phyloP scores from a whole-genome alignment of 495 filamentous ascomycete genomes.

The Penicillium salamii region DNA sequence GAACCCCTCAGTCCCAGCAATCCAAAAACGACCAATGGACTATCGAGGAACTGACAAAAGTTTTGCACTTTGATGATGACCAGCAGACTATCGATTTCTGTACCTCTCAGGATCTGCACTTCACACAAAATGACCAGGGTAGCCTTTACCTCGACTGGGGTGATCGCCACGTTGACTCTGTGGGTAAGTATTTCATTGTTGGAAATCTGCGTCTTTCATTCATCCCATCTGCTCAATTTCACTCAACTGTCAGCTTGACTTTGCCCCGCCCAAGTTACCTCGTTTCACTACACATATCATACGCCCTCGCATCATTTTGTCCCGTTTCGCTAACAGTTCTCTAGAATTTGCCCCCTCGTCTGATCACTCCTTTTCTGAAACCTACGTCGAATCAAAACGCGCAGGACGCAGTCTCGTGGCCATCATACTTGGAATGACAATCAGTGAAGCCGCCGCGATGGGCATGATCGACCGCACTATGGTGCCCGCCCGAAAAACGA shows the following conservation, averaged over 20 bases:
- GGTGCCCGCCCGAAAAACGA: constrained; percentile 17
- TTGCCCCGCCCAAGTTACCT: not conserved
- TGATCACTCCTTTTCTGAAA: constrained; percentile 50
- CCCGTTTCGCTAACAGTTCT: not conserved
- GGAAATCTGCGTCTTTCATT: constrained; percentile 2
- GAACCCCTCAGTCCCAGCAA: constrained; percentile 56
- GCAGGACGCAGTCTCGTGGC: constrained; percentile 45
- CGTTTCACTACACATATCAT: not conserved
- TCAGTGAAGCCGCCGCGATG: constrained; percentile 44
- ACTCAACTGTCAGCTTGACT: not conserved
- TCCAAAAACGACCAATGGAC: constrained; percentile 76
- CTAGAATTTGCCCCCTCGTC: constrained; percentile 42
- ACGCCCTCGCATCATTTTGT: not conserved
- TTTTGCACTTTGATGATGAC: constrained; percentile 70
- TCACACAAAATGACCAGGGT: constrained; percentile 51
- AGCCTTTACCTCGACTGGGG: constrained; percentile 54
- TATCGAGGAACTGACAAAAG: constrained; percentile 58
- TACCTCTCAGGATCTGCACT: constrained; percentile 62
- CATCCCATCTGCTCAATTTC: not conserved
- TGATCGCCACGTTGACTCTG: constrained; percentile 38
- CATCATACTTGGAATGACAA: constrained; percentile 50
- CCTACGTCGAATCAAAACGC: constrained; percentile 51
- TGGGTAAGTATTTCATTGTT: constrained; percentile 32
- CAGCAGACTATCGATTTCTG: constrained; percentile 69
- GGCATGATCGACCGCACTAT: constrained; percentile 43